Evolutionary conservation across 73 alveolate genomes (phyloP).

Genomic region (Paramecium sonneborni): DNA sequence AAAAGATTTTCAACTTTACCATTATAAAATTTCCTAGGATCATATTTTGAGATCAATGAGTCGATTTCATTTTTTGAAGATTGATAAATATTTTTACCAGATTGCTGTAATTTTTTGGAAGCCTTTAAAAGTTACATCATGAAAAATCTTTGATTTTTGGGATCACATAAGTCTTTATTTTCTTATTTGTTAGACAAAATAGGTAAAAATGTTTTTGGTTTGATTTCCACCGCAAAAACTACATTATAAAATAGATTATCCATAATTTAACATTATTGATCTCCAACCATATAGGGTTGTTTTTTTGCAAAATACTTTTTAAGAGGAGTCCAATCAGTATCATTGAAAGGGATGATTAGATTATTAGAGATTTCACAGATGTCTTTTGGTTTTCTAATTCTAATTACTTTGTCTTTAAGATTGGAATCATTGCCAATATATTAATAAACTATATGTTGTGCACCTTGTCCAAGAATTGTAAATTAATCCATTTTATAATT

Average conservation of each 20-base stretch:
- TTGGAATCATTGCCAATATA: conserved; percentile 24
- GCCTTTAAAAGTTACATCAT: conserved; percentile 19
- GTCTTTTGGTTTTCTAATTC: background rate
- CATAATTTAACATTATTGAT: conserved; percentile 26
- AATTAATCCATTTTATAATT: background rate
- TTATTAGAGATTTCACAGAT: background rate
- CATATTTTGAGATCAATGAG: background rate
- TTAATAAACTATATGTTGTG: background rate
- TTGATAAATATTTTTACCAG: background rate
- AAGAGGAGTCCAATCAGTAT: conserved; percentile 39
- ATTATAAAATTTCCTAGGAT: background rate
- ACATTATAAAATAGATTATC: conserved; percentile 3
- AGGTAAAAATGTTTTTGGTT: conserved; percentile 52
- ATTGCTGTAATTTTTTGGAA: background rate
- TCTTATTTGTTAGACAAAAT: conserved; percentile 11
- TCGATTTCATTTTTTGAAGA: background rate
- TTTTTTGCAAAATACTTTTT: conserved; percentile 16
- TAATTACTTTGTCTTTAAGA: background rate
- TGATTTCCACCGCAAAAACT: conserved; percentile 31
- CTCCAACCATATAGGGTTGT: background rate
- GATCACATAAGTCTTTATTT: background rate
- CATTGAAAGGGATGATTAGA: background rate
- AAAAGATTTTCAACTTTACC: background rate
- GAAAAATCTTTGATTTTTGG: conserved; percentile 17
- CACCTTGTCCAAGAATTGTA: conserved; percentile 18